Evolutionary conservation across 768 basidiomycete genomes (phyloP).

Genomic region (Termitomyces sp.): DNA sequence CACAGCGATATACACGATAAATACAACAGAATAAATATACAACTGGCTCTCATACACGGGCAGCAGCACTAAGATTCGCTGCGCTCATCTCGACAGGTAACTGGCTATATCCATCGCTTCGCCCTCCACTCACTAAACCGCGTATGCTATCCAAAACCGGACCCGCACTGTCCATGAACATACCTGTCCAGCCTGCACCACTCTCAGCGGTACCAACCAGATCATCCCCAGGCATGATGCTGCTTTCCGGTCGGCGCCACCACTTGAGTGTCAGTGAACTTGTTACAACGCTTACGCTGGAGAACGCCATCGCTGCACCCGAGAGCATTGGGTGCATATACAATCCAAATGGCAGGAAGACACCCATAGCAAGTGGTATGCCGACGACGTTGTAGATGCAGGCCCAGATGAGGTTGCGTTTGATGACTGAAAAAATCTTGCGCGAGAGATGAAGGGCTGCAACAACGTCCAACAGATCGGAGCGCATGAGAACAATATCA

Average conservation of each 20-base stretch:
- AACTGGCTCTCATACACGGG: slow-evolving; percentile 1
- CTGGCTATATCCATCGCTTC: slow-evolving; percentile 56
- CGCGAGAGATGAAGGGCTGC: slow-evolving; percentile 90
- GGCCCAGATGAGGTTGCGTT: slow-evolving; percentile 93
- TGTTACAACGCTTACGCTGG: slow-evolving; percentile 90
- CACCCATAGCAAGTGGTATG: slow-evolving; percentile 96
- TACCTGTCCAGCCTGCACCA: slow-evolving; percentile 35
- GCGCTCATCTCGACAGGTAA: slow-evolving; percentile 62
- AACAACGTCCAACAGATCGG: slow-evolving; percentile 94
- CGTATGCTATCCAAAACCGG: slow-evolving; percentile 33
- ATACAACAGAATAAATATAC: slow-evolving; percentile 5
- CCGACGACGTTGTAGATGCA: slow-evolving; percentile 91
- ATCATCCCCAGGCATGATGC: slow-evolving; percentile 60
- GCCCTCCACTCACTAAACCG: slow-evolving; percentile 34
- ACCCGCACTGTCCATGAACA: slow-evolving; percentile 41
- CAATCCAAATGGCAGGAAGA: slow-evolving; percentile 86
- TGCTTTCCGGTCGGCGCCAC: slow-evolving; percentile 71
- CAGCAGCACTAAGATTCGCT: not conserved
- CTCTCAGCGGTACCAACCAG: slow-evolving; percentile 12
- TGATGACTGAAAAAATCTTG: slow-evolving; percentile 85
- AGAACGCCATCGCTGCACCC: slow-evolving; percentile 98
- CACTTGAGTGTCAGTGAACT: slow-evolving; percentile 82
- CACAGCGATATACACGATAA: not conserved
- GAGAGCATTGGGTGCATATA: slow-evolving; percentile 98
- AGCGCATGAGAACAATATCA: slow-evolving; percentile 96